Base-by-base conservation (phyloP, 2,329 filamentous ascomycete species). In the Emmonsiellopsis sp. region DNA sequence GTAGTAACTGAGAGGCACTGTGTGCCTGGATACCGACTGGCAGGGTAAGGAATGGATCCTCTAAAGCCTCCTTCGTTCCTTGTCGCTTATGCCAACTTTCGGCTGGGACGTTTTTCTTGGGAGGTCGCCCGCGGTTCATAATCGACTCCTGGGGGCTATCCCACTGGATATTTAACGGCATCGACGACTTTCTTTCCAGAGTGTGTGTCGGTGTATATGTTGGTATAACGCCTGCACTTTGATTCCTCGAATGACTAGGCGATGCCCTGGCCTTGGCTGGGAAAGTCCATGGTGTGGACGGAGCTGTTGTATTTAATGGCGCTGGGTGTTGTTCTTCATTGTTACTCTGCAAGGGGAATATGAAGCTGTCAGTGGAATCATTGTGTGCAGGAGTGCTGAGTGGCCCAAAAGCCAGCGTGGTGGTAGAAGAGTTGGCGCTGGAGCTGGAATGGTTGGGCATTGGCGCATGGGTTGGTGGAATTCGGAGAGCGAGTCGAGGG, bases 11-110 rank as follows among this genome's bases (percentile, higher is more conserved):
- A 3, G 49, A 52, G 7, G 62, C 62, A 32, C 60, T 58, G n/a
- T 50, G 37, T 9, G 60, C 50, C 10, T 53, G 55, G 36, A 60
- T 51, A 8, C 62, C 62, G 6, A 49, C 45, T 44, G 62, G 62
- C 27, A 64, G 45, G 31, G 46, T 51, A 8, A 50, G 46, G 40
- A 37, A 44, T 42, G 49, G 32, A 51, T 55, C 17, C 39, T 39
- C 54, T 9, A 40, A 6, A 14, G 40, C 10, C 9, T 45, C 34
- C 42, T 37, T 27, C 10, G 31, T 52, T 5, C 9, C 27, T 11
- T 31, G 10, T 21, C 4, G n/a, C n/a, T 5, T 53, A 31, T 36
- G 27, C 42, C 43, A 42, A 14, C 48, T 51, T 43, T 53, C 49
- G 3, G 48, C 33, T 40, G 51, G 33, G 13, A 47, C 49, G 33